A percentile compares a stretch with the other conserved stretches of the same genome.
phyloP scores from a whole-genome alignment of 2,329 filamentous ascomycete genomes.

The Zymoseptoria brevis region DNA sequence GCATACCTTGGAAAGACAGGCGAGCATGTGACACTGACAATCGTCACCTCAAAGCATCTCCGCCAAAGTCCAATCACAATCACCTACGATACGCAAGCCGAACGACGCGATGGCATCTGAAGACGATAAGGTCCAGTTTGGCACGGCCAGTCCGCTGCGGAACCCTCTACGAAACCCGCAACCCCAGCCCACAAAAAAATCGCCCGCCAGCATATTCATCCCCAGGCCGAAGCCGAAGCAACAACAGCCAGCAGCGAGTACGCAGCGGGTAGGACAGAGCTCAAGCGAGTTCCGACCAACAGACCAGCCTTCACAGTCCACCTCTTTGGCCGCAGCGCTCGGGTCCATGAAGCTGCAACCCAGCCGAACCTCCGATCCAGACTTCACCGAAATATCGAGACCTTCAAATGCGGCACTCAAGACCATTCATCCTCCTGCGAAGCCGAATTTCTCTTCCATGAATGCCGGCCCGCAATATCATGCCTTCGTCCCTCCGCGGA shows the following conservation, averaged over 20 bases:
- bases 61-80: constrained; percentile 27
- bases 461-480: constrained; percentile 10
- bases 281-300: constrained; percentile 20
- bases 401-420: constrained; percentile 42
- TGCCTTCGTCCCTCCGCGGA: constrained; percentile 18
- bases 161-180: constrained; percentile 34
- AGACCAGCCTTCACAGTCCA: constrained; percentile 10
- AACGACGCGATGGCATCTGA: constrained; percentile 2
- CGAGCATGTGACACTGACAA: neutral
- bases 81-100: constrained; percentile 7
- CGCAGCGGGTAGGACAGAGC: neutral
- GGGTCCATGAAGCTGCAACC: constrained; percentile 6
- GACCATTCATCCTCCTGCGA: constrained; percentile 43
- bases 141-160: constrained; percentile 50
- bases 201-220: constrained; percentile 21
- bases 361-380: constrained; percentile 23
- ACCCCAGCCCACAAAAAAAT: constrained; percentile 13
- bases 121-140: constrained; percentile 44
- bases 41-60: constrained; percentile 16
- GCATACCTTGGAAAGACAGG: neutral
- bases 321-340: neutral
- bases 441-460: constrained; percentile 47
- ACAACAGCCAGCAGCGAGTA: constrained; percentile 4
- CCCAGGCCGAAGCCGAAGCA: constrained; percentile 14
- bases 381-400: constrained; percentile 31